Percentiles rank a stretch among this genome's conserved stretches.
Evolutionary conservation across 2,329 filamentous ascomycete species (phyloP).

Genomic region (Epichloe sibirici): DNA sequence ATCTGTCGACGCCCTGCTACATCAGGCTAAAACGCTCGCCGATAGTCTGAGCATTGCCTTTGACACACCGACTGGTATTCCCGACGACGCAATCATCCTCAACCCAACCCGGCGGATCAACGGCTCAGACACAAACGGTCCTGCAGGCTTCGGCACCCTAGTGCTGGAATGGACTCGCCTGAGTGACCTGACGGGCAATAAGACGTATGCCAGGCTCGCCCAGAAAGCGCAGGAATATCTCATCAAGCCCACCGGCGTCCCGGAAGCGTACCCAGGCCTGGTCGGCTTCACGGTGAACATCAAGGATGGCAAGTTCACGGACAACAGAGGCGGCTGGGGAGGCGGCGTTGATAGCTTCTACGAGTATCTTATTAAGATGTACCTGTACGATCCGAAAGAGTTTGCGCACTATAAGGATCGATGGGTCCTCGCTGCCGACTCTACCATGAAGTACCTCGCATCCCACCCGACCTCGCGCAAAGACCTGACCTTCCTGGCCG

Average conservation of each 20-base stretch:
- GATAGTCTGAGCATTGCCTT: slow-evolving; percentile 68
- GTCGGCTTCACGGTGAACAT: slow-evolving; percentile 57
- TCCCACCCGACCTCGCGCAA: slow-evolving; percentile 53
- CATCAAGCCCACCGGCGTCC: slow-evolving; percentile 44
- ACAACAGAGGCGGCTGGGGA: slow-evolving; percentile 61
- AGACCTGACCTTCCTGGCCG: slow-evolving; percentile 61
- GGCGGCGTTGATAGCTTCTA: slow-evolving; percentile 73
- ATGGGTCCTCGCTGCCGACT: slow-evolving; percentile 66
- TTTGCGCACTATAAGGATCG: slow-evolving; percentile 57
- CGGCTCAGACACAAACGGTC: slow-evolving; percentile 47
- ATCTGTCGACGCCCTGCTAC: slow-evolving; percentile 45
- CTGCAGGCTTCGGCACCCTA: slow-evolving; percentile 67
- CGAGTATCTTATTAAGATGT: slow-evolving; percentile 90
- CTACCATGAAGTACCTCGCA: slow-evolving; percentile 57
- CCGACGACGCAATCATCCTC: slow-evolving; percentile 56
- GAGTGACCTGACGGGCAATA: slow-evolving; percentile 59
- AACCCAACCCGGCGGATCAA: slow-evolving; percentile 35
- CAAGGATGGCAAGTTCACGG: slow-evolving; percentile 50
- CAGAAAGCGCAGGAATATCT: slow-evolving; percentile 60
- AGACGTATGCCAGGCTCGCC: slow-evolving; percentile 51
- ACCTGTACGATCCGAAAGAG: slow-evolving; percentile 56
- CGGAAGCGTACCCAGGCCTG: slow-evolving; percentile 66
- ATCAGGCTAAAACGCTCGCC: slow-evolving; percentile 56
- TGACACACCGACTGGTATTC: slow-evolving; percentile 61
- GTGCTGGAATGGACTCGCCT: slow-evolving; percentile 77